Conservation (phyloP, 176 grass and related monocot species). For the Phyllostachys edulis region DNA sequence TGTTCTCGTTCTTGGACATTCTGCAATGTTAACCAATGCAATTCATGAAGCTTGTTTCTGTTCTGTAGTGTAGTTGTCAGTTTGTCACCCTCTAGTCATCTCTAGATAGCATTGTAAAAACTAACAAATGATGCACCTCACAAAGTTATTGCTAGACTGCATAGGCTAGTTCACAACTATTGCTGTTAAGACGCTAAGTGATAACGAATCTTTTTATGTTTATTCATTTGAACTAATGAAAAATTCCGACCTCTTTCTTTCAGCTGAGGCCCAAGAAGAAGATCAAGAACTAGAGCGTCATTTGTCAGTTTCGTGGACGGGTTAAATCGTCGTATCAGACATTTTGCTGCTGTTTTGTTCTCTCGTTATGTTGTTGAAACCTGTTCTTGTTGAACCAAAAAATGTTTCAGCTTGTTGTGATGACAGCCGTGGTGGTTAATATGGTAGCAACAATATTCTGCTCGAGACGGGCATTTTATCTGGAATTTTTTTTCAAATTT, state of each 20-base stretch:
- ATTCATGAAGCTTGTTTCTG: background rate
- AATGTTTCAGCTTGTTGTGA: background rate
- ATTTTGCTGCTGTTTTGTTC: background rate
- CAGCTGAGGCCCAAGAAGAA: slow-evolving; percentile 83
- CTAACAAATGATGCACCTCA: no score
- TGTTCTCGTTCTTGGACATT: background rate
- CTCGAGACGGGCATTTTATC: background rate
- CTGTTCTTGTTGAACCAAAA: background rate
- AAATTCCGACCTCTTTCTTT: background rate
- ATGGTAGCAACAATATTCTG: background rate
- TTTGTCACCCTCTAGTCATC: no score
- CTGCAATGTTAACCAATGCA: background rate
- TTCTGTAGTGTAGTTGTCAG: background rate
- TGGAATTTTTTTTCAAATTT: no score
- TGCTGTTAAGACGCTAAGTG: no score
- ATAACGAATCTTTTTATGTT: no score
- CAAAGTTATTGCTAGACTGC: background rate
- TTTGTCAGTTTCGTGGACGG: slow-evolving; percentile 3
- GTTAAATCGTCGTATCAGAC: background rate
- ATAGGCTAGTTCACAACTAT: background rate
- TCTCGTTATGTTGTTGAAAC: slow-evolving; percentile 21
- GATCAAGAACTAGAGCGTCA: slow-evolving; percentile 56
- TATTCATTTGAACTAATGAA: background rate
- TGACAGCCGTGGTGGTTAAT: slow-evolving; percentile 10
- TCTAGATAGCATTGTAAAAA: no score